Base-by-base conservation (phyloP, 2,329 filamentous ascomycete species). In the Phialophora chinensis region DNA sequence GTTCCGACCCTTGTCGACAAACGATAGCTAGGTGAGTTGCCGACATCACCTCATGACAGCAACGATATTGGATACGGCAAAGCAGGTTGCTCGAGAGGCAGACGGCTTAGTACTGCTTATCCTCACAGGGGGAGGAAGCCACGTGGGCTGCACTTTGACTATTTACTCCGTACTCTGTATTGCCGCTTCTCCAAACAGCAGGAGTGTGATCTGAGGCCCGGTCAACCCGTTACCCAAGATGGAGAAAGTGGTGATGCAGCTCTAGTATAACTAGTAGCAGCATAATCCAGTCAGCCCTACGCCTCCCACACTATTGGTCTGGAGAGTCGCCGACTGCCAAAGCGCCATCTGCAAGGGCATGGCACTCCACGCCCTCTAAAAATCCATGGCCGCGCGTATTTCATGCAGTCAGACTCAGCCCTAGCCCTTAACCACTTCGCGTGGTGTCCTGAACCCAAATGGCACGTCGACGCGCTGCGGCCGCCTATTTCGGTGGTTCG, bases 371-470 rank as follows among this genome's bases (percentile, higher is more conserved):
- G 38, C 14, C 6, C 38, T 20, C 14, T 44, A 44, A 7, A 7
- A 44, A 44, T n/a, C 38, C 2, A n/a, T 44, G 38, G 38, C 17
- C 38, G 14, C 14, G 38, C 14, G 38, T 20, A 44, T 6, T 44
- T 17, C 38, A 44, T 44, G 38, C 38, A 44, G 38, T 44, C 38
- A 44, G 38, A 44, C 38, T 44, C 38, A 44, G 38, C 38, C 38
- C 38, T n/a, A 44, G 38, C 38, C 17, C 38, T 44, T 5, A 8
- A n/a, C 38, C 38, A 44, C 38, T 3, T 44, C 38, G 38, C 17
- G 38, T 44, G 38, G 38, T 44, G 17, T 44, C 7, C 17, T 44
- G 38, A 44, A n/a, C 38, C 38, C 38, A 44, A 44, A n/a, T 44
- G 38, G 17, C 38, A 44, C 14, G 14, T n/a, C 38, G 17, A 44